Percentiles rank a stretch among this genome's conserved stretches.
These are phyloP conservation scores for Salvia rosmarinus DNA, from an alignment of 257 asterid genomes.

Conservation along the genomic window DNA sequence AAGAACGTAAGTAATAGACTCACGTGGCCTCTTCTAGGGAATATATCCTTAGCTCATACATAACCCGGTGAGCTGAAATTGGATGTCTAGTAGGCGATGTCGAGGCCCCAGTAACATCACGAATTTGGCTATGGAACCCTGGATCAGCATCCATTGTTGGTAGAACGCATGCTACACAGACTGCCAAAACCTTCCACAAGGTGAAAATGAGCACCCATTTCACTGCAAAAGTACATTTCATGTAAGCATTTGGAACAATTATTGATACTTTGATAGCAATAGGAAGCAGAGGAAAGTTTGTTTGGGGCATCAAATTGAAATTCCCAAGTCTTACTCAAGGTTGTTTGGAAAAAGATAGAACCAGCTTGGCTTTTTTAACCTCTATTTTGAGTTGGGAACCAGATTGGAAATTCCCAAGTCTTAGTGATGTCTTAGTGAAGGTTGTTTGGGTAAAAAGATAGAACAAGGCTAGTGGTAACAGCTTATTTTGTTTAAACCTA, in stretches of 20 bases:
- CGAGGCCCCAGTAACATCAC: constrained; percentile 65
- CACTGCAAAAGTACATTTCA: constrained; percentile 49
- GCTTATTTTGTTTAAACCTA: constrained; percentile 18
- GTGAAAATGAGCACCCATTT: constrained; percentile 99
- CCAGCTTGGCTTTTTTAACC: constrained; percentile 75
- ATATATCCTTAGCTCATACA: constrained; percentile 92
- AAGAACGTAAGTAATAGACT: constrained; percentile 35
- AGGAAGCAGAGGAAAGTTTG: constrained; percentile 2
- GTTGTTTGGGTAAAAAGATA: constrained; percentile 30
- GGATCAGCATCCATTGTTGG: constrained; percentile 80
- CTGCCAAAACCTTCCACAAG: constrained; percentile 97
- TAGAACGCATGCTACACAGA: constrained; percentile 90
- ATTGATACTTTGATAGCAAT: constrained; percentile 60
- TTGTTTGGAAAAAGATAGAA: constrained; percentile 2
- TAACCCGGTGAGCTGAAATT: constrained; percentile 82
- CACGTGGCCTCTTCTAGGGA: constrained; percentile 96
- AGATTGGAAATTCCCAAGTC: constrained; percentile 84
- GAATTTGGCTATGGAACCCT: constrained; percentile 68
- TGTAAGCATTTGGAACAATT: constrained; percentile 24
- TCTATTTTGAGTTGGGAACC: no score
- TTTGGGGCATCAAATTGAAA: background rate
- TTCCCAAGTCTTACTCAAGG: constrained; percentile 6
- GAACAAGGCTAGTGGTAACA: background rate
- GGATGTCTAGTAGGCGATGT: constrained; percentile 99
- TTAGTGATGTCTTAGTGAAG: constrained; percentile 64